phyloP scores from a whole-genome alignment of 306 rosid species.

The Rosa rugosa region DNA sequence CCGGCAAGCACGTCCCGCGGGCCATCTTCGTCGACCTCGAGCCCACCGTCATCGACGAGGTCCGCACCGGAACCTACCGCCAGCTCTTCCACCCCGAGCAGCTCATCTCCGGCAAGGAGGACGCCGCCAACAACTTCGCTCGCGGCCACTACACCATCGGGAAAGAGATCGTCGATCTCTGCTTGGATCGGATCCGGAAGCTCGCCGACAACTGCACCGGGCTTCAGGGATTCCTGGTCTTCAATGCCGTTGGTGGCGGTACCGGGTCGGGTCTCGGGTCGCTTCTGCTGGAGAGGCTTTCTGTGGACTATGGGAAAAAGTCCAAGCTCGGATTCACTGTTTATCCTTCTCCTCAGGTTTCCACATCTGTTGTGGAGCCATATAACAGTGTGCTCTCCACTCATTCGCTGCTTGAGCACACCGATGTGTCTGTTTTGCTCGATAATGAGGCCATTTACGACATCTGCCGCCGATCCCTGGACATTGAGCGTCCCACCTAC shows the following conservation, averaged over 20 bases:
- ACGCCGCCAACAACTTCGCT: slow-evolving; percentile 91
- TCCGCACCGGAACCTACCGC: slow-evolving; percentile 80
- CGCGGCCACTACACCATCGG: slow-evolving; percentile 89
- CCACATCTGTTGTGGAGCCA: slow-evolving; percentile 86
- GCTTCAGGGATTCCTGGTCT: slow-evolving; percentile 84
- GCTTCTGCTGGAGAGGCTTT: slow-evolving; percentile 74
- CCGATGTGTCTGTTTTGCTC: slow-evolving; percentile 72
- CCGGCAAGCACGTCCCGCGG: slow-evolving; percentile 90
- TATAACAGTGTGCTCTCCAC: slow-evolving; percentile 90
- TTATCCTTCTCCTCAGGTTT: slow-evolving; percentile 88
- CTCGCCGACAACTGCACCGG: slow-evolving; percentile 89
- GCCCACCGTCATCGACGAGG: slow-evolving; percentile 93
- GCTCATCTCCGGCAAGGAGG: slow-evolving; percentile 88
- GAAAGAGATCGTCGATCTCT: slow-evolving; percentile 90
- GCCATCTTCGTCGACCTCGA: slow-evolving; percentile 87
- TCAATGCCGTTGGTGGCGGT: slow-evolving; percentile 87
- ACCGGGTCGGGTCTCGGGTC: slow-evolving; percentile 91
- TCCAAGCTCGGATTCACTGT: slow-evolving; percentile 83
- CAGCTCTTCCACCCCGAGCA: slow-evolving; percentile 96
- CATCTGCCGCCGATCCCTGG: slow-evolving; percentile 75
- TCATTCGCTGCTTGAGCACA: slow-evolving; percentile 87
- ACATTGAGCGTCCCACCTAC: slow-evolving; percentile 86
- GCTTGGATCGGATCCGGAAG: slow-evolving; percentile 78
- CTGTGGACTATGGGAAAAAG: slow-evolving; percentile 80
- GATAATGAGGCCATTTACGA: slow-evolving; percentile 91